Evolutionary conservation across 1,284 basidiomycete genomes (phyloP).

Genomic region (Pyrrhoderma noxium): DNA sequence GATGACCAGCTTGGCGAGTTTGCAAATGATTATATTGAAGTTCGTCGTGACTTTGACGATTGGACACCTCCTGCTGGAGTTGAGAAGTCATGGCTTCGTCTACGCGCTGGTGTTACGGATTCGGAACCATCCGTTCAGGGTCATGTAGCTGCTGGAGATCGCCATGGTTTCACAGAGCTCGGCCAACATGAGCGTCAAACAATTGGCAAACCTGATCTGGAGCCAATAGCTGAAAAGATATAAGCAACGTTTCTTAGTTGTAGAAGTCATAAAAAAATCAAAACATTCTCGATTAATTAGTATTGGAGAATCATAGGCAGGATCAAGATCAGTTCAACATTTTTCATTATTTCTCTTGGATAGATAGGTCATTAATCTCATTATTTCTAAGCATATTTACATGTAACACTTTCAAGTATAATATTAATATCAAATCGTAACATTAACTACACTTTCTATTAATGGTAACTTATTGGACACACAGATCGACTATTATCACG

Average conservation of each 20-base stretch:
- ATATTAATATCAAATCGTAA: too few relatives aligned
- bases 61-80: constrained; percentile 34
- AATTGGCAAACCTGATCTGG: neutral
- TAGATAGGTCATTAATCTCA: too few relatives aligned
- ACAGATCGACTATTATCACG: too few relatives aligned
- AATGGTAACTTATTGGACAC: too few relatives aligned
- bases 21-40: constrained; percentile 70
- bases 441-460: too few relatives aligned
- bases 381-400: too few relatives aligned
- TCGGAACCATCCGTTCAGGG: constrained; percentile 13
- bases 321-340: neutral
- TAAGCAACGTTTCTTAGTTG: neutral
- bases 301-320: neutral
- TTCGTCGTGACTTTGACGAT: constrained; percentile 61
- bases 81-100: constrained; percentile 18
- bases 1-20: constrained; percentile 80
- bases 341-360: neutral
- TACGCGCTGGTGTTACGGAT: constrained; percentile 16
- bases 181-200: constrained; percentile 10
- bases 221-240: constrained; percentile 1
- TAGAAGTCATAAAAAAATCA: too few relatives aligned
- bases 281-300: too few relatives aligned
- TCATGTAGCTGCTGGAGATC: constrained; percentile 38
- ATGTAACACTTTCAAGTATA: too few relatives aligned
- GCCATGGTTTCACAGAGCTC: constrained; percentile 37